Base-by-base conservation (phyloP, 179 eudicot species). In the Camellia oleifera region DNA sequence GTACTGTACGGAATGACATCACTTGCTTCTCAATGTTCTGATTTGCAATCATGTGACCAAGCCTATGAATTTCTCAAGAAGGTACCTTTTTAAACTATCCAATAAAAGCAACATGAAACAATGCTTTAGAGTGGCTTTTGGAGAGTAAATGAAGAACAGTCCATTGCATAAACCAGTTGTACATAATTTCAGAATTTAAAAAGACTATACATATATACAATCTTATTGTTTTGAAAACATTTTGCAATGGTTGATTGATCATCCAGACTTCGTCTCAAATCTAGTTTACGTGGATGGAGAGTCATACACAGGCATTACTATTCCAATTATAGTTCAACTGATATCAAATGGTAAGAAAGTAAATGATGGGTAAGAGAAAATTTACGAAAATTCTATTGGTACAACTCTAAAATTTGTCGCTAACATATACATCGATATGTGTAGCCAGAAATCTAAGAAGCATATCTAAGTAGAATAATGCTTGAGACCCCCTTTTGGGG, bases 281-380 rank as follows among this genome's bases (percentile, higher is more conserved):
- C 85, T 88, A 23, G 80, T 92, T 42, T 92, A 91, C 53, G 68
- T 92, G 54, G 92, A 85, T 6, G 97, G 94, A 45, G 94, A 92
- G 72, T 89, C 92, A 0, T 92, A 88, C 74, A 81, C 87, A 1
- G 97, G 94, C 65, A 50, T 84, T 26, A 81, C 90, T 18, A 88
- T 92, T 75, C 93, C 94, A 3, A 20, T 78, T 2, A 75, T 84
- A 48, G 78, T 82, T 66, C 82, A 87, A 46, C 69, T 85, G 32
- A 86, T 91, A 86, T 67, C 86, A 57, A 69, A 82, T 14, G 94
- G 94, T 92, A 83, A 82, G 82, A 12, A 53, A 58, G 3, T 53
- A 5, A 26, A 23, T 0, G 57, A 70, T 6, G 8, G 8, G 68
- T 64, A 7, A 23, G 7, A 48, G 7, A 48, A 48, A 48, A 48